Base-by-base conservation (phyloP, 2,329 filamentous ascomycete genomes). In the Diplodia corticola region DNA sequence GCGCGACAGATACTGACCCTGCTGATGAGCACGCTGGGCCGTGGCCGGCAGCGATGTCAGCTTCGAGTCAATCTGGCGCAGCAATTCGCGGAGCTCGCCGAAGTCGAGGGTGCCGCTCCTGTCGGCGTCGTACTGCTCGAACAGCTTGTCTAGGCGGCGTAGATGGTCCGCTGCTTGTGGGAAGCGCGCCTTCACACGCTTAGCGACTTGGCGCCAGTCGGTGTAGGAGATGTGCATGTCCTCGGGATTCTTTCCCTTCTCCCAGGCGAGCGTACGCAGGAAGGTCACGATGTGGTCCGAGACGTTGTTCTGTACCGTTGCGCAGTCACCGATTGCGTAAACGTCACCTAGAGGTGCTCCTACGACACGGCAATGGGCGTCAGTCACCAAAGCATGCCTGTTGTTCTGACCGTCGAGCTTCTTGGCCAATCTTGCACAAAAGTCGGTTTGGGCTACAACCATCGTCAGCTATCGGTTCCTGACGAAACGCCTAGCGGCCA, bases 301-400 rank as follows among this genome's bases (percentile, higher is more conserved):
- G 1, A 98, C 84, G 72, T 99, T 99, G 82, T 99, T 99, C 28
- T 99, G 96, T 0, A 99, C 94, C 0, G 96, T 99, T 6, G 92
- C 85, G 80, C 95, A 98, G 80, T 99, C 95, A 15, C 95, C 95
- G 69, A 99, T 93, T 55, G 93, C 93, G 74, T 99, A 99, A 24
- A 99, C 93, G 68, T 98, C 94, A 44, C 95, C 95, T 0, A 98
- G 80, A 0, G 95, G 95, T 0, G 95, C 88, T 63, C 95, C 95
- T 67, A 90, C 91, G 0, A 99, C 82, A 48, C 95, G 92, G 9
- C 98, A 88, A 75, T 99, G 94, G 1, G 92, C 89, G 76, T 99
- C 95, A 0, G 95, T 99, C 77, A 98, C 95, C 9, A 99, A 85
- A 2, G 96, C 95, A 75, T 95, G 93, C 46, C 86, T 87, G 80